Conservation (phyloP, 2,329 filamentous ascomycete genomes). For the Kalmusia sp. region DNA sequence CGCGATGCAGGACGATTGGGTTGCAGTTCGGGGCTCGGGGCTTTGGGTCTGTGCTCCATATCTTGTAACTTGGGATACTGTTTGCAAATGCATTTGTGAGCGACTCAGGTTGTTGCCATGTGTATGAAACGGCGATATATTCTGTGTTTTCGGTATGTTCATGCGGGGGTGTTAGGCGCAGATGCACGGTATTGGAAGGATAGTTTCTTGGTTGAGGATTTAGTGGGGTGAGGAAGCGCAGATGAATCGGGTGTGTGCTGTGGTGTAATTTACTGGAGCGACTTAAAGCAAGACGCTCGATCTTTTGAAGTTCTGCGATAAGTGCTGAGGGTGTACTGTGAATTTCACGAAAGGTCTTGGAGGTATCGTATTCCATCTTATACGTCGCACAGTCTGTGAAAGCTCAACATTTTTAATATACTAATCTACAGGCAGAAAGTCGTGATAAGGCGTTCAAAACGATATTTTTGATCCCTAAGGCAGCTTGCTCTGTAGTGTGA, state of each 20-base stretch:
- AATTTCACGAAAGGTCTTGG: slow-evolving; percentile 10
- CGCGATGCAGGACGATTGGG: slow-evolving; percentile 6
- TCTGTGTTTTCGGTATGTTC: neutral
- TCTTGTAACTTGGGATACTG: neutral
- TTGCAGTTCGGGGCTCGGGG: neutral
- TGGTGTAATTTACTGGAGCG: neutral
- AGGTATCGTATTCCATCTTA: slow-evolving; percentile 10
- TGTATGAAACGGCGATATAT: slow-evolving; percentile 14
- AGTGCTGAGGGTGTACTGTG: slow-evolving; percentile 4
- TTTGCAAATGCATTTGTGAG: neutral
- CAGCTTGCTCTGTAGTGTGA: too few relatives aligned
- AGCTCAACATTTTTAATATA: too few relatives aligned
- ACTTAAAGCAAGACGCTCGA: slow-evolving; percentile 4
- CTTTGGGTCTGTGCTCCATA: neutral
- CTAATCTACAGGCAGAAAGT: too few relatives aligned
- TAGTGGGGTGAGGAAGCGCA: slow-evolving; percentile 7
- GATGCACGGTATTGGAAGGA: neutral
- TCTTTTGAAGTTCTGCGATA: neutral
- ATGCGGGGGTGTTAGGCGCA: slow-evolving; percentile 2
- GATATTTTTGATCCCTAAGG: too few relatives aligned
- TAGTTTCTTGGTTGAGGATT: neutral
- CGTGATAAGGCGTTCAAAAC: too few relatives aligned
- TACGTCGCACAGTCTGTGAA: neutral
- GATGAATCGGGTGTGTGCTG: neutral
- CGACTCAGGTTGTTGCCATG: slow-evolving; percentile 6